Base-by-base conservation (phyloP, 352 stramenopile species). In the Halophytophthora polymorphica region DNA sequence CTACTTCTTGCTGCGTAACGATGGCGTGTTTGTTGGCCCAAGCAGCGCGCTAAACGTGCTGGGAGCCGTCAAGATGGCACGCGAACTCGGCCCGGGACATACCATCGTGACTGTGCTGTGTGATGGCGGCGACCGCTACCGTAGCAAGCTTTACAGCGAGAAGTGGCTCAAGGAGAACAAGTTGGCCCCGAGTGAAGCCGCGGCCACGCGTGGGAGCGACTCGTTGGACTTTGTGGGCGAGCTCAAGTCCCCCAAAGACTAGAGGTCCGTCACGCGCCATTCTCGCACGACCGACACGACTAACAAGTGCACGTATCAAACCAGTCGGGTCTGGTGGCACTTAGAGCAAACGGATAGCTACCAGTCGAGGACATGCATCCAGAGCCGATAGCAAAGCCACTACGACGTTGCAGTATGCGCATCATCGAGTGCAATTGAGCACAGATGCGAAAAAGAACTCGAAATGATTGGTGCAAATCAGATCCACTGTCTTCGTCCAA, bases 21-120 rank as follows among this genome's bases (percentile, higher is more conserved):
- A 98, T 48, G 82, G 82, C 2, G 76, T 98, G 56, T 98, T 98
- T 64, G 94, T 96, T 44, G 93, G 95, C 1, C 77, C 81, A 0
- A 92, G 82, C 12, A 83, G 83, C 6, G 77, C 82, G 10, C 25
- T 93, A 42, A 96, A 96, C 55, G 74, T 77, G 10, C 66, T 92
- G 0, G 86, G 80, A 5, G 86, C 83, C 3, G 74, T 93, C n/a
- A 90, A 91, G 54, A 83, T 88, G 72, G 80, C 83, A 23, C 71
- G 77, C 2, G 64, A 78, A 28, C 59, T 95, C 19, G 80, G 81
- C 6, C 73, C 69, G 0, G 83, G 83, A 2, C 68, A 83, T 56
- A 90, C 75, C 0, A 61, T 96, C 25, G 83, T 91, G 28, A 96
- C 85, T 15, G 83, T 96, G 17, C 31, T 96, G 46, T 88, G 83